Conservation (phyloP, 2,329 filamentous ascomycete species). For the Xenoacremonium recifei region DNA sequence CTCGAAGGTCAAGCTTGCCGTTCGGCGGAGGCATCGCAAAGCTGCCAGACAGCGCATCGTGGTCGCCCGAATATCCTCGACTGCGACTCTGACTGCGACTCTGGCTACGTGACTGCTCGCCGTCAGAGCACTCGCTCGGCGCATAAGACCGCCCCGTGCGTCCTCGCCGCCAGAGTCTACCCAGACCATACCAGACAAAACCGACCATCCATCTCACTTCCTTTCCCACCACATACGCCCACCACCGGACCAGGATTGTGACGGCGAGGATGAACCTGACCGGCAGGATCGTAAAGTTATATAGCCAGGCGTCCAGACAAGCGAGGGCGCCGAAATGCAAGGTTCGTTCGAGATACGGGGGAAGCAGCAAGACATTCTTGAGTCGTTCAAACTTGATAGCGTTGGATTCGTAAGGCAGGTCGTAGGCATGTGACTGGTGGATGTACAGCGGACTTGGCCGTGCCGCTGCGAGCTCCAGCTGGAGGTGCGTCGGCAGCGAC, state of each 20-base stretch:
- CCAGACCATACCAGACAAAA: conserved; percentile 78
- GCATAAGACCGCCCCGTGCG: conserved; percentile 39
- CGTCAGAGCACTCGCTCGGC: conserved; percentile 33
- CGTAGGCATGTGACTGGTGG: conserved; percentile 54
- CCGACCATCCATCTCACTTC: conserved; percentile 70
- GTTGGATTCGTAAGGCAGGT: conserved; percentile 84
- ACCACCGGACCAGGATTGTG: conserved; percentile 75
- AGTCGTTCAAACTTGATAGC: conserved; percentile 89
- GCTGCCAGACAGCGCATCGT: background rate
- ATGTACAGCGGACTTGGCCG: conserved; percentile 66
- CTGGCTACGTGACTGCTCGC: conserved; percentile 38
- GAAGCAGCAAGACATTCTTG: conserved; percentile 82
- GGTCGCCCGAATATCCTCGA: conserved; percentile 23
- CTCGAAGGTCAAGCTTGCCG: conserved; percentile 6
- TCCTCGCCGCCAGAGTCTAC: conserved; percentile 70
- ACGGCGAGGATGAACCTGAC: conserved; percentile 82
- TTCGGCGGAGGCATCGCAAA: conserved; percentile 1
- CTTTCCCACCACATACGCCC: conserved; percentile 67
- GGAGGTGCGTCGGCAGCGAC: conserved; percentile 64
- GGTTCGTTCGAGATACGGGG: conserved; percentile 77
- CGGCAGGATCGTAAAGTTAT: conserved; percentile 93
- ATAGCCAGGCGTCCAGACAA: conserved; percentile 93
- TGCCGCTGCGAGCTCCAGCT: conserved; percentile 62
- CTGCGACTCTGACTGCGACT: conserved; percentile 39
- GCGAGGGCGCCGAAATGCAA: conserved; percentile 86